Conservation (phyloP, 306 rosid genomes). For the Prunus davidiana region DNA sequence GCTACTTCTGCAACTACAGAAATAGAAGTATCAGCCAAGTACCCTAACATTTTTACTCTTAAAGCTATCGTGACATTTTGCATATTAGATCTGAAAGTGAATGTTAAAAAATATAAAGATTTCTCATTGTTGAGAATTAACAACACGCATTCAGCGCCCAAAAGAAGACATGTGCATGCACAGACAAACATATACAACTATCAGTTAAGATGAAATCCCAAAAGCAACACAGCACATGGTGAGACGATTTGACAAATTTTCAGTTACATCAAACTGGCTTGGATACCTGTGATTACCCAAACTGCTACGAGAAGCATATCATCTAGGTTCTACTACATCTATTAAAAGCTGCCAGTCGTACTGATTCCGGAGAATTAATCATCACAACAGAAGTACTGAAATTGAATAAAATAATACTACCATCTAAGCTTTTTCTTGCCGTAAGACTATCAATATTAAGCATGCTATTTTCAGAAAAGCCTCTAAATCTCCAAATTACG, state of each 20-base stretch:
- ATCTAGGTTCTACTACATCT: neutral
- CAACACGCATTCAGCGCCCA: neutral
- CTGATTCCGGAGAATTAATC: neutral
- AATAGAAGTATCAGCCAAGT: neutral
- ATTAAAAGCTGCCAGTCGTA: no score
- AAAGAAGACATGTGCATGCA: neutral
- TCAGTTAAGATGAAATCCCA: neutral
- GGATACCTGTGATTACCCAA: neutral
- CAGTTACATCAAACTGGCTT: neutral
- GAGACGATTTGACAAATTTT: neutral
- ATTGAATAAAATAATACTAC: neutral
- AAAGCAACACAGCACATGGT: neutral
- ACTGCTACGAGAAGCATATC: neutral
- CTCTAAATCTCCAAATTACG: neutral
- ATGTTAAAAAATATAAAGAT: neutral
- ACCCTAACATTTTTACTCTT: neutral
- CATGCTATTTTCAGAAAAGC: neutral
- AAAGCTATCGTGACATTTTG: neutral
- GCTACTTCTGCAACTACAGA: constrained; percentile 22
- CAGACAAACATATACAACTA: neutral
- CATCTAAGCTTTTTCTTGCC: neutral
- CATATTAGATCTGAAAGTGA: neutral
- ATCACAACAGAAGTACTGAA: neutral
- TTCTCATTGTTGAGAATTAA: neutral
- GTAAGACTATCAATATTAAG: neutral